Conservation (phyloP, 306 rosid species). For the Sesbania bispinosa region DNA sequence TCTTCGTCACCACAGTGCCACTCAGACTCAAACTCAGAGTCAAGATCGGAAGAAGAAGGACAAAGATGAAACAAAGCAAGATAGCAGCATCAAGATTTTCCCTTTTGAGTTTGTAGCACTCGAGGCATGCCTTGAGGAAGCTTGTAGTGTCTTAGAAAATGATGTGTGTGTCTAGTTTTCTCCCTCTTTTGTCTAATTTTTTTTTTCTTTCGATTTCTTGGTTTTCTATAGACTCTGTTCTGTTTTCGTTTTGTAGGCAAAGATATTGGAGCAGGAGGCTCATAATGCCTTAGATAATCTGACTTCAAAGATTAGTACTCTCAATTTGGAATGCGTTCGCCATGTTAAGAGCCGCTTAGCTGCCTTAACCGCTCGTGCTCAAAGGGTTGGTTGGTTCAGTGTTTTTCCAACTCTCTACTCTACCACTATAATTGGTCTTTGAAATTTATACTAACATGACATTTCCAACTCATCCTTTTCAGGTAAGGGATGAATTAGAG, state of each 20-base stretch:
- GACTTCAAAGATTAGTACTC: conserved; percentile 76
- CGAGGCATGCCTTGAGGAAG: conserved; percentile 86
- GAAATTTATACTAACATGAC: neutral
- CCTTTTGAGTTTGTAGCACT: conserved; percentile 87
- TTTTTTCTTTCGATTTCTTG: too few relatives aligned
- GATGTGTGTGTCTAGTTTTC: conserved; percentile 42
- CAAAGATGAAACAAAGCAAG: conserved; percentile 44
- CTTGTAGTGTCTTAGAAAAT: conserved; percentile 60
- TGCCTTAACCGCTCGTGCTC: conserved; percentile 78
- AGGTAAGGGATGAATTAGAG: conserved; percentile 84
- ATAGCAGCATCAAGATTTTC: conserved; percentile 53
- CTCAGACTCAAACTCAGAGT: conserved; percentile 15
- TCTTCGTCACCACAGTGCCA: conserved; percentile 43
- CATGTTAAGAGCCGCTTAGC: conserved; percentile 87
- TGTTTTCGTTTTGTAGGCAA: conserved; percentile 41
- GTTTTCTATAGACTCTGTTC: neutral
- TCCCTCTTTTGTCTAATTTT: too few relatives aligned
- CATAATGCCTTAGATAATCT: conserved; percentile 83
- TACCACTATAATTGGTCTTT: too few relatives aligned
- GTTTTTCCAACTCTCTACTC: conserved; percentile 9
- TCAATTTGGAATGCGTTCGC: conserved; percentile 86
- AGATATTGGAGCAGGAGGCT: conserved; percentile 76
- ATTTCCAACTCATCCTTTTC: too few relatives aligned
- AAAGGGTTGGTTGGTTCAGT: conserved; percentile 55
- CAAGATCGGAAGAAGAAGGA: conserved; percentile 28